phyloP scores from a whole-genome alignment of 352 stramenopile genomes.

The Phytopythium kandeliae region DNA sequence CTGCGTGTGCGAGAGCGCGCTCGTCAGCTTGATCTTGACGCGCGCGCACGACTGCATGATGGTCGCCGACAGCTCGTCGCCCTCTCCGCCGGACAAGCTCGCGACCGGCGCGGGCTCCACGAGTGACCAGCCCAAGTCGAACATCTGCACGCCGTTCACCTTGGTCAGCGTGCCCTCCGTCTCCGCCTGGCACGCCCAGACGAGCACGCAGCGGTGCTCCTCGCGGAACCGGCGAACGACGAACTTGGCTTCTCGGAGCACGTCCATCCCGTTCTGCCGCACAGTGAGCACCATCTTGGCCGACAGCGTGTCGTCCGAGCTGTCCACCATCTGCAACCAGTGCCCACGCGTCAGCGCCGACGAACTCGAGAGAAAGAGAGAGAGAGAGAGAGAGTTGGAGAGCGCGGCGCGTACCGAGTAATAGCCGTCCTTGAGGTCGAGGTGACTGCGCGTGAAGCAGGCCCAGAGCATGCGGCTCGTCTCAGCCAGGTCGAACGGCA shows the following conservation, averaged over 20 bases:
- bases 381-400: too few species aligned
- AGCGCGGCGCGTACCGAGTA: constrained; percentile 24
- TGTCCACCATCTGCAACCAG: constrained; percentile 13
- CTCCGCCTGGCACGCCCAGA: constrained; percentile 22
- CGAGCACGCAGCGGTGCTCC: constrained; percentile 17
- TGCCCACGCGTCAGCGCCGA: too few species aligned
- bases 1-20: constrained; percentile 14
- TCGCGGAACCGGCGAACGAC: constrained; percentile 16
- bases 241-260: constrained; percentile 23
- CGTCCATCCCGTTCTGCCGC: constrained; percentile 14
- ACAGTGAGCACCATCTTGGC: constrained; percentile 26
- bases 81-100: neutral
- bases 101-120: constrained; percentile 1
- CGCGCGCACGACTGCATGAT: constrained; percentile 24
- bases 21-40: constrained; percentile 17
- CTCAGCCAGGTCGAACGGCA: constrained; percentile 18
- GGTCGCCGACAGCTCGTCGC: constrained; percentile 6
- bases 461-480: constrained; percentile 17
- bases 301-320: constrained; percentile 19
- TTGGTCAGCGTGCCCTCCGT: constrained; percentile 19
- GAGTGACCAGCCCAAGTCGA: constrained; percentile 17
- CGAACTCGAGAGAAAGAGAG: too few species aligned
- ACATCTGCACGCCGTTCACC: constrained; percentile 15
- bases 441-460: constrained; percentile 14
- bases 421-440: constrained; percentile 21